A percentile compares a stretch with the other conserved stretches of the same genome.
phyloP scores from a whole-genome alignment of 2,329 filamentous ascomycete species.

The Basipetospora chlamydospora region DNA sequence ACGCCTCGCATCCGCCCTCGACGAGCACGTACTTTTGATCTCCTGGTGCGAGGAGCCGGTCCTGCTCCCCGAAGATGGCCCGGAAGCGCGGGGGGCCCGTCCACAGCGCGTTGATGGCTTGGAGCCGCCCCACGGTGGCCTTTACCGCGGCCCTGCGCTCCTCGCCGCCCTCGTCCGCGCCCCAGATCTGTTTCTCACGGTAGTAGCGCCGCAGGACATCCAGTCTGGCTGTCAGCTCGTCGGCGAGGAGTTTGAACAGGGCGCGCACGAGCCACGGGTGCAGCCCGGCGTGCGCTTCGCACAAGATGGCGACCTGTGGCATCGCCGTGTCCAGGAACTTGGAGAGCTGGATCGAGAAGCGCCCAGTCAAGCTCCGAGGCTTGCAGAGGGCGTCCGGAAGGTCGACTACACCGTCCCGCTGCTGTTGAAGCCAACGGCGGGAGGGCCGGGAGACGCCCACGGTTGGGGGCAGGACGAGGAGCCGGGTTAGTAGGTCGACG shows the following conservation, averaged over 20 bases:
- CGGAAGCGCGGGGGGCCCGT: conserved; percentile 21
- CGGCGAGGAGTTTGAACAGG: conserved; percentile 25
- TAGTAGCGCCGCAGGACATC: conserved; percentile 15
- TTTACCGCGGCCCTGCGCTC: conserved; percentile 11
- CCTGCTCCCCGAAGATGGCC: conserved; percentile 17
- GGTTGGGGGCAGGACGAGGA: conserved; percentile 22
- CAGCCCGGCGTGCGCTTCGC: conserved; percentile 23
- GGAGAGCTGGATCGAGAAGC: conserved; percentile 18
- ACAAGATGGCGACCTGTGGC: conserved; percentile 21
- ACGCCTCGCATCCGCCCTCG: conserved; percentile 32
- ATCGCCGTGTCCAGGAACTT: conserved; percentile 11
- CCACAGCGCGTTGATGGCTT: conserved; percentile 23
- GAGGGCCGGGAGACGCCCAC: conserved; percentile 17
- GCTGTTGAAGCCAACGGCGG: conserved; percentile 20
- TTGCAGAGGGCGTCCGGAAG: conserved; percentile 15
- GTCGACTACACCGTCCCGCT: conserved; percentile 13
- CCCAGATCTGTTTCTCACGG: neutral
- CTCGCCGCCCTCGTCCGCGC: neutral
- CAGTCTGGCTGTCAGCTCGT: conserved; percentile 24
- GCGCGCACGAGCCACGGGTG: conserved; percentile 27
- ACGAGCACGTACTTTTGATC: conserved; percentile 11
- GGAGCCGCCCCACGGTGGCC: conserved; percentile 14
- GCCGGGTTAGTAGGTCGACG: conserved; percentile 18
- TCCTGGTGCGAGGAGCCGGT: conserved; percentile 12
- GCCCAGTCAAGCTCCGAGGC: conserved; percentile 16